Evolutionary conservation across 192 early-diverging fungal genomes (phyloP), one percentile per base, ranked within the genome.

Genomic region (Rhizophagus prolifer): DNA sequence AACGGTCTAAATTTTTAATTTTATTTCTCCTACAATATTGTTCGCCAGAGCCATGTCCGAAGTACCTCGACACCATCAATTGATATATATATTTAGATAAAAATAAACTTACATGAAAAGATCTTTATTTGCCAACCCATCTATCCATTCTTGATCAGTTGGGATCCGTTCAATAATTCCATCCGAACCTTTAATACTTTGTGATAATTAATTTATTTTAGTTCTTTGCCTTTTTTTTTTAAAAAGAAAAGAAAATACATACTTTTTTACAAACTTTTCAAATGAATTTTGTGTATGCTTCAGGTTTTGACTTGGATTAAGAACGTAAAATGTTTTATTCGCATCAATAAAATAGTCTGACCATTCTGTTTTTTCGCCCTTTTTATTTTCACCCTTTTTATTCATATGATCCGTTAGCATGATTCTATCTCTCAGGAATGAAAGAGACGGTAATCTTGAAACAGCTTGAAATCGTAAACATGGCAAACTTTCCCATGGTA

Each of bases 31-130:
- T 79, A 31, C 96, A 85, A 78, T 95, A 95, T 63, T 88, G 84
- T 80, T 98, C 96, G 0, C 92, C 96, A 7, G 95, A 93, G 59
- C 95, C 94, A 82, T 99, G 98, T 13, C 97, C 98, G 88, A 97
- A 95, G 81, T 99, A 94, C 9, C 91, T 44, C 13, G 54, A 28
- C 30, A 21, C 4, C 14, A n/a, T 21, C 9, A 16, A 65, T 5
- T 61, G 36, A 62, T 16, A 44, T 70, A 31, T 62, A 26, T 19
- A 28, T 26, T n/a, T n/a, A n/a, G n/a, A 47, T 13, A 2, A 7
- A 30, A 28, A 8, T 28, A 36, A 14, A 79, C 84, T 78, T 82
- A 88, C 84, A 88, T 81, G 41, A 84, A 88, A 23, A 87, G 75
- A 26, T 88, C 84, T 14, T 78, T 70, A 26, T 85, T 75, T 8